phyloP scores from a whole-genome alignment of 768 basidiomycete genomes.

The Leccinum uliginosum region DNA sequence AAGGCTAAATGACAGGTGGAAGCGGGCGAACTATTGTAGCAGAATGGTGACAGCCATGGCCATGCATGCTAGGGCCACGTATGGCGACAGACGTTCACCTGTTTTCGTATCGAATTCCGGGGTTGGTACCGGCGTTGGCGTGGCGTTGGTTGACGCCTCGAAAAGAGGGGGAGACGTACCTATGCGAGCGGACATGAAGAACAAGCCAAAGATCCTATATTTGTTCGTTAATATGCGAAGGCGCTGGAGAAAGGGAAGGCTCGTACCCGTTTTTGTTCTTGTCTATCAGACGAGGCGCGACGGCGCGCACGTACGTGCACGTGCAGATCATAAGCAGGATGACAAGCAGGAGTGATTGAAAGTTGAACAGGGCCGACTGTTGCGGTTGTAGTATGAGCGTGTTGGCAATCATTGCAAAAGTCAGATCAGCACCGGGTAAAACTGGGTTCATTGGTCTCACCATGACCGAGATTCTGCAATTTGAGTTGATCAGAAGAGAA shows the following conservation, averaged over 20 bases:
- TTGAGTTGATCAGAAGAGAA: not conserved
- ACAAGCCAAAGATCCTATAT: conserved; percentile 78
- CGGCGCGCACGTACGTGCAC: conserved; percentile 90
- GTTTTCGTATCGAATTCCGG: conserved; percentile 1
- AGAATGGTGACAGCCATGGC: conserved; percentile 84
- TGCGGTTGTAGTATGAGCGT: not conserved
- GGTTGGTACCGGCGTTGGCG: not conserved
- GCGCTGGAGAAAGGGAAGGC: not conserved
- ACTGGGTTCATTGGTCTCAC: not conserved
- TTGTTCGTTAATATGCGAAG: not conserved
- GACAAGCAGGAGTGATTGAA: conserved; percentile 91
- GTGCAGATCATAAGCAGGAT: conserved; percentile 94
- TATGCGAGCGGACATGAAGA: conserved; percentile 95
- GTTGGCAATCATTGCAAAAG: not conserved
- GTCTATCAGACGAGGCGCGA: conserved; percentile 87
- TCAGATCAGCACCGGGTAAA: not conserved
- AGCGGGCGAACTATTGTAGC: conserved; percentile 30
- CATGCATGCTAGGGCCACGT: conserved; percentile 89
- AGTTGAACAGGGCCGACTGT: conserved; percentile 96
- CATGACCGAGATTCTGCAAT: not conserved
- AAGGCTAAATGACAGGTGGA: not conserved
- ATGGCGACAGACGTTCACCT: conserved; percentile 96
- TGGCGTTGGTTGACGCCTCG: not conserved
- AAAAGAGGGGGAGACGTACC: conserved; percentile 47
- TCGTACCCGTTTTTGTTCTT: conserved; percentile 89